Conservation (phyloP, 2,329 filamentous ascomycete species). For the Orbilia blumenaviensis region DNA sequence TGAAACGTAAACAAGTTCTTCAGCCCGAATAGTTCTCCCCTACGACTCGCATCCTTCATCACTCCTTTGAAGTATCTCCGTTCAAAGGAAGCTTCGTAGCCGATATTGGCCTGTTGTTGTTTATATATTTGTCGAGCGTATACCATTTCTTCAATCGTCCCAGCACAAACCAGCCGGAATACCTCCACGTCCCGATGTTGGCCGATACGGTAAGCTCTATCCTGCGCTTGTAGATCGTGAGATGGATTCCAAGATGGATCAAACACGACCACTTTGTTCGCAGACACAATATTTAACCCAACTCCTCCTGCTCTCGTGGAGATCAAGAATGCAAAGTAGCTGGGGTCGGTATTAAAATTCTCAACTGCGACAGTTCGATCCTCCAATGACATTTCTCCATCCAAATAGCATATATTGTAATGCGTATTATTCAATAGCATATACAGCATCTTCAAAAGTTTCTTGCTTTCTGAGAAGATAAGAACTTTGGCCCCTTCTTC, state of each 20-base stretch:
- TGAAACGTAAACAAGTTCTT: slow-evolving; percentile 86
- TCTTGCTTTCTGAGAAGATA: slow-evolving; percentile 91
- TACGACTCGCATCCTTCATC: slow-evolving; percentile 80
- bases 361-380: slow-evolving; percentile 81
- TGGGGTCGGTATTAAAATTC: slow-evolving; percentile 86
- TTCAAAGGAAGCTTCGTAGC: slow-evolving; percentile 90
- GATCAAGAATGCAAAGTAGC: slow-evolving; percentile 93
- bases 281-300: slow-evolving; percentile 93
- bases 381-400: slow-evolving; percentile 82
- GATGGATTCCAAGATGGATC: slow-evolving; percentile 98
- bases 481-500: slow-evolving; percentile 83
- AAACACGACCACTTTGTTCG: slow-evolving; percentile 96
- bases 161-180: slow-evolving; percentile 86
- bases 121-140: slow-evolving; percentile 99
- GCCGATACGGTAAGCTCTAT: slow-evolving; percentile 93
- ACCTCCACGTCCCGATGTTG: slow-evolving; percentile 94
- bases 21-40: slow-evolving; percentile 93
- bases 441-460: slow-evolving; percentile 82
- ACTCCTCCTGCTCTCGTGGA: slow-evolving; percentile 93
- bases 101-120: slow-evolving; percentile 97
- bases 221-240: slow-evolving; percentile 94
- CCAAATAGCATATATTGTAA: slow-evolving; percentile 90
- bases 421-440: slow-evolving; percentile 85
- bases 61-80: slow-evolving; percentile 95
- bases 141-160: slow-evolving; percentile 95